Evolutionary conservation across 1,284 basidiomycete species (phyloP).

Genomic region (Lignosus rhinocerotis): DNA sequence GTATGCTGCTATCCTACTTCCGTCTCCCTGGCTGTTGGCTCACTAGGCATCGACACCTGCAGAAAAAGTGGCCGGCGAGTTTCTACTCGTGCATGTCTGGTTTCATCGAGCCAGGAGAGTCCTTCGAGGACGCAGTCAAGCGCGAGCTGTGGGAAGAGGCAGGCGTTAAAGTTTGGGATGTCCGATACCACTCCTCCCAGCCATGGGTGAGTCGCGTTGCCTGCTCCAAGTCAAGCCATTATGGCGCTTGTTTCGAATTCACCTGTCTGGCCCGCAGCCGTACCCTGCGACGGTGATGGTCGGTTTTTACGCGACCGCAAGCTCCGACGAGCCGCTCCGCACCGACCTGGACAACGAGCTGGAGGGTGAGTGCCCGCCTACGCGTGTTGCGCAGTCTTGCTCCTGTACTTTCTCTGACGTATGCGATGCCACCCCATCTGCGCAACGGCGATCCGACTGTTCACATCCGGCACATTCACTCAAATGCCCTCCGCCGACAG

Average conservation of each 20-base stretch:
- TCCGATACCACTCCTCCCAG: constrained; percentile 85
- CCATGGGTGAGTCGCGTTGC: constrained; percentile 64
- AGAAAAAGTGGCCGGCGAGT: constrained; percentile 68
- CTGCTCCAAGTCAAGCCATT: not conserved
- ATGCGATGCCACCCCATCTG: not conserved
- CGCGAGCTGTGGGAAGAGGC: constrained; percentile 96
- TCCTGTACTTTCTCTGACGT: not conserved
- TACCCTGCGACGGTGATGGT: constrained; percentile 91
- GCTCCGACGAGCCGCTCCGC: constrained; percentile 73
- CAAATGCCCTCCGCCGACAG: constrained; percentile 39
- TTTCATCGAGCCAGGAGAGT: constrained; percentile 92
- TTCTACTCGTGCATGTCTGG: constrained; percentile 91
- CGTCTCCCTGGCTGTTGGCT: not conserved
- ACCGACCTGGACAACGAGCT: constrained; percentile 95
- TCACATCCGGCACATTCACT: not conserved
- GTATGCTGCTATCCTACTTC: constrained; percentile 51
- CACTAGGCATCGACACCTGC: constrained; percentile 9
- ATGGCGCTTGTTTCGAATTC: not conserved
- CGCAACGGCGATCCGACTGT: not conserved
- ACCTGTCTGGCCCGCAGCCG: constrained; percentile 48
- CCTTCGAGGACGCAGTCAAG: constrained; percentile 91
- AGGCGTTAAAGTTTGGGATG: constrained; percentile 82
- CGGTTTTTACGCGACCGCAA: constrained; percentile 82
- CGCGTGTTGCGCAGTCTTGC: not conserved
- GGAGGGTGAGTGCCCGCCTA: constrained; percentile 58